These are phyloP conservation scores for Drechmeria coniospora DNA, from an alignment of 2,329 filamentous ascomycete genomes.

Conservation along the genomic window DNA sequence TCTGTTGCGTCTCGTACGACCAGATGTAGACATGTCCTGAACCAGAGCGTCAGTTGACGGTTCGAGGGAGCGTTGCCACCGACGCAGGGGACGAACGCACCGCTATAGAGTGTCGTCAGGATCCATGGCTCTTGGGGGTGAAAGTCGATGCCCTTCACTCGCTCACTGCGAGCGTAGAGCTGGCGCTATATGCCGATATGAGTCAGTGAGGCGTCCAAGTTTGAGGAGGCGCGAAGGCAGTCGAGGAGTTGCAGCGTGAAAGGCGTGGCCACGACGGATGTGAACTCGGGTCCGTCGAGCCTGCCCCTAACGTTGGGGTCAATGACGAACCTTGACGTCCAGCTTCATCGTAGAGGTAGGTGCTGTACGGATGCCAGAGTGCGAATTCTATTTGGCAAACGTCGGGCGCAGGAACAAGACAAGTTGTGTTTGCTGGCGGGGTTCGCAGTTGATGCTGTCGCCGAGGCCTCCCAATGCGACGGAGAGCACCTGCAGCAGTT, in stretches of 20 bases:
- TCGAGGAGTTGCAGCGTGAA: too few relatives aligned
- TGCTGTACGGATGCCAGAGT: not conserved
- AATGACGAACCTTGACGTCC: slow-evolving; percentile 26
- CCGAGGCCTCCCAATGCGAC: slow-evolving; percentile 2
- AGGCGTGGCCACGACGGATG: too few relatives aligned
- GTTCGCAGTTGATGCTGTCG: slow-evolving; percentile 1
- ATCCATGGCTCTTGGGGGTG: slow-evolving; percentile 95
- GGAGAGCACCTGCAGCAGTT: too few relatives aligned
- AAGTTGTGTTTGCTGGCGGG: slow-evolving; percentile 1
- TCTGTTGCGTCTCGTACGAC: slow-evolving; percentile 92
- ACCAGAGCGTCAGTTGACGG: slow-evolving; percentile 1
- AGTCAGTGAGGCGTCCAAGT: too few relatives aligned
- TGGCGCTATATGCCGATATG: slow-evolving; percentile 29
- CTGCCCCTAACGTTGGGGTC: too few relatives aligned
- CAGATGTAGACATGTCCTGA: slow-evolving; percentile 95
- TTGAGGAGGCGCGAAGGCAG: too few relatives aligned
- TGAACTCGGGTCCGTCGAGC: too few relatives aligned
- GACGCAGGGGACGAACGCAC: slow-evolving; percentile 25
- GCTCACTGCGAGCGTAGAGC: slow-evolving; percentile 65
- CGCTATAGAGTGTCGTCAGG: slow-evolving; percentile 90
- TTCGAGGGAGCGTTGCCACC: slow-evolving; percentile 3
- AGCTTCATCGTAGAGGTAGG: slow-evolving; percentile 20
- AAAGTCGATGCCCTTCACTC: slow-evolving; percentile 95
- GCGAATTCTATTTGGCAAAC: not conserved
- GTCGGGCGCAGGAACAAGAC: not conserved